These are phyloP conservation scores for Nemania abortiva DNA, from an alignment of 2,329 filamentous ascomycete species.

Conservation along the genomic window DNA sequence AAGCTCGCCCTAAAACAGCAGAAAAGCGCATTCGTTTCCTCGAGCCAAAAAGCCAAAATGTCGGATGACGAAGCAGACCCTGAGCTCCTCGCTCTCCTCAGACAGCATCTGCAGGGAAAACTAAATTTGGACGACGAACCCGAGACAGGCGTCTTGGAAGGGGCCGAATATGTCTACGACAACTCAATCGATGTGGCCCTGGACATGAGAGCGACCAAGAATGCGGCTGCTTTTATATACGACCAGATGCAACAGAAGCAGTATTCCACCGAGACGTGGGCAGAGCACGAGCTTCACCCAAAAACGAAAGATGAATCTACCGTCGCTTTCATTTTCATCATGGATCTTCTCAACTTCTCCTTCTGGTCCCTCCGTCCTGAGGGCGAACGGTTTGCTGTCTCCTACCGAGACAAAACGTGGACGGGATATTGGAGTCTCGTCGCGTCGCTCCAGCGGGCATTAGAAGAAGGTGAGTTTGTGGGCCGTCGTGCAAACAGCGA, in stretches of 20 bases:
- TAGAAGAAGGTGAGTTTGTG: conserved; percentile 79
- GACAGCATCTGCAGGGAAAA: conserved; percentile 78
- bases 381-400: conserved; percentile 81
- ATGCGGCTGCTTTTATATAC: conserved; percentile 83
- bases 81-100: conserved; percentile 87
- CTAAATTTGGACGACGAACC: conserved; percentile 67
- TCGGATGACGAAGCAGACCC: conserved; percentile 92
- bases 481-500: conserved; percentile 7
- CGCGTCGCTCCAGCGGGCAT: conserved; percentile 83
- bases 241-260: conserved; percentile 83
- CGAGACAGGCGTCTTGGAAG: conserved; percentile 84
- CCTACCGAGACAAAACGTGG: conserved; percentile 84
- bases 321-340: conserved; percentile 93
- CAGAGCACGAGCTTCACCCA: conserved; percentile 89
- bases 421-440: conserved; percentile 97
- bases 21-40: not conserved
- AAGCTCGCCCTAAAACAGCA: conserved; percentile 16
- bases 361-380: conserved; percentile 87
- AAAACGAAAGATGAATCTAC: conserved; percentile 82
- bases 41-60: conserved; percentile 62
- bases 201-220: conserved; percentile 84
- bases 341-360: conserved; percentile 96
- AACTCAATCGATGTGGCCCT: conserved; percentile 94
- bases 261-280: conserved; percentile 89
- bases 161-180: conserved; percentile 88